Conservation (phyloP, 2,329 filamentous ascomycete genomes). For the Calcarisporium arbuscula region DNA sequence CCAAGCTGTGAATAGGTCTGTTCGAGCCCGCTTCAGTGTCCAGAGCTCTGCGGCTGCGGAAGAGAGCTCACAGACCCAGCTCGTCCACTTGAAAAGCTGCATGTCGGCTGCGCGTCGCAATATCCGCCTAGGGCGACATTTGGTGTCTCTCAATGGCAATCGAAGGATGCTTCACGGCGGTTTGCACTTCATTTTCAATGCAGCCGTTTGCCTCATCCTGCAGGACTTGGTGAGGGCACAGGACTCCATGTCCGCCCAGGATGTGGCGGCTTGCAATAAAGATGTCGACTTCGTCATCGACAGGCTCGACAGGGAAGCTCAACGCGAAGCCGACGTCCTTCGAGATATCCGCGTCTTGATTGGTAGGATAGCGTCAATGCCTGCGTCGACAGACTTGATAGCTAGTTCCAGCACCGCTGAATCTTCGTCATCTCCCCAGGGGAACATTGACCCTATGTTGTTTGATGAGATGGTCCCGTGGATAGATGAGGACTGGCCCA, state of each 20-base stretch:
- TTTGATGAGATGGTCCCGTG: slow-evolving; percentile 30
- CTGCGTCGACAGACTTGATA: slow-evolving; percentile 14
- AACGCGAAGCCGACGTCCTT: slow-evolving; percentile 32
- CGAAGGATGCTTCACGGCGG: slow-evolving; percentile 32
- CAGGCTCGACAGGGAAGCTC: no score
- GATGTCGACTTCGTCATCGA: slow-evolving; percentile 35
- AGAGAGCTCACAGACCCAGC: slow-evolving; percentile 14
- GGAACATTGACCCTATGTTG: slow-evolving; percentile 22
- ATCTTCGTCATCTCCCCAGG: no score
- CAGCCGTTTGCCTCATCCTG: slow-evolving; percentile 41
- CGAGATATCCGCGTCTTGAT: slow-evolving; percentile 31
- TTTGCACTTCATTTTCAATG: slow-evolving; percentile 45
- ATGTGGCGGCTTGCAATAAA: slow-evolving; percentile 14
- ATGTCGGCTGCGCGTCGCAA: slow-evolving; percentile 39
- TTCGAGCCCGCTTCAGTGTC: slow-evolving; percentile 32
- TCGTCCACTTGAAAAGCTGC: slow-evolving; percentile 30
- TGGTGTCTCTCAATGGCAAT: slow-evolving; percentile 27
- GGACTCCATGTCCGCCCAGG: slow-evolving; percentile 13
- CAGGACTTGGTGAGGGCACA: slow-evolving; percentile 35
- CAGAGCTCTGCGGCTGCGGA: slow-evolving; percentile 16
- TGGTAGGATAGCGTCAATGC: slow-evolving; percentile 18
- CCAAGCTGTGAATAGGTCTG: slow-evolving; percentile 38
- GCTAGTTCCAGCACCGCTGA: no score
- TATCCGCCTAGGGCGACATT: slow-evolving; percentile 35
- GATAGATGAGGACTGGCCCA: slow-evolving; percentile 30